Evolutionary conservation across 768 basidiomycete genomes (phyloP).

Genomic region (Boletus pseudopeckii): DNA sequence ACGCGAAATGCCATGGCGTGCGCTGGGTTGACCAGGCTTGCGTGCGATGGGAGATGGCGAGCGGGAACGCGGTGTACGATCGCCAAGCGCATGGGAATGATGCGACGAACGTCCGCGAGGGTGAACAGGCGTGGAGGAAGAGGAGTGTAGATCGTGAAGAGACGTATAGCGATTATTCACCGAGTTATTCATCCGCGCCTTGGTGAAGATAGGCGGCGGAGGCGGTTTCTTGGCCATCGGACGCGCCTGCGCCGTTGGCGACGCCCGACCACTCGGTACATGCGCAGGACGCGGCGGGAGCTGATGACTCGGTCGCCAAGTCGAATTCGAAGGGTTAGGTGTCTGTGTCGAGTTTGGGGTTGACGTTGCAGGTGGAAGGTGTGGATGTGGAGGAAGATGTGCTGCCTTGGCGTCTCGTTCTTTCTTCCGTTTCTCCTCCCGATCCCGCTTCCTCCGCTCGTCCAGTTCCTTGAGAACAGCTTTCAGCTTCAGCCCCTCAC

Average conservation of each 20-base stretch:
- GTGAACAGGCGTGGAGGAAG: slow-evolving; percentile 35
- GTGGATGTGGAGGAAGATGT: slow-evolving; percentile 11
- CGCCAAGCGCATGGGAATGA: slow-evolving; percentile 13
- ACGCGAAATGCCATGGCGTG: slow-evolving; percentile 22
- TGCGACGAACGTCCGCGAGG: slow-evolving; percentile 28
- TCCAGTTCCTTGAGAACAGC: slow-evolving; percentile 68
- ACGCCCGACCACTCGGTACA: slow-evolving; percentile 25
- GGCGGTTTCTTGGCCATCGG: slow-evolving; percentile 28
- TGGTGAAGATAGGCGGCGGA: slow-evolving; percentile 21
- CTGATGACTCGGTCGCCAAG: slow-evolving; percentile 26
- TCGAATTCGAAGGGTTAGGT: slow-evolving; percentile 16
- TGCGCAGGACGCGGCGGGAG: slow-evolving; percentile 29
- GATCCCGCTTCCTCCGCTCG: slow-evolving; percentile 42
- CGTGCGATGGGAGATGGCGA: slow-evolving; percentile 44
- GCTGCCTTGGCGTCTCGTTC: slow-evolving; percentile 27
- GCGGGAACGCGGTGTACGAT: slow-evolving; percentile 26
- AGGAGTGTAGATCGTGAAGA: slow-evolving; percentile 29
- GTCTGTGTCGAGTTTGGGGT: slow-evolving; percentile 30
- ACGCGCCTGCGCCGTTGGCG: slow-evolving; percentile 25
- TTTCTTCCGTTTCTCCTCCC: slow-evolving; percentile 47
- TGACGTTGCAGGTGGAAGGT: slow-evolving; percentile 16
- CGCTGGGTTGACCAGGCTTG: slow-evolving; percentile 34
- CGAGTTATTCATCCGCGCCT: slow-evolving; percentile 27
- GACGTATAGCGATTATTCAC: slow-evolving; percentile 20
- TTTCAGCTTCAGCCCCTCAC: slow-evolving; percentile 60